Conservation (phyloP, 192 early-diverging fungal genomes). For the Dissophora globulifera region DNA sequence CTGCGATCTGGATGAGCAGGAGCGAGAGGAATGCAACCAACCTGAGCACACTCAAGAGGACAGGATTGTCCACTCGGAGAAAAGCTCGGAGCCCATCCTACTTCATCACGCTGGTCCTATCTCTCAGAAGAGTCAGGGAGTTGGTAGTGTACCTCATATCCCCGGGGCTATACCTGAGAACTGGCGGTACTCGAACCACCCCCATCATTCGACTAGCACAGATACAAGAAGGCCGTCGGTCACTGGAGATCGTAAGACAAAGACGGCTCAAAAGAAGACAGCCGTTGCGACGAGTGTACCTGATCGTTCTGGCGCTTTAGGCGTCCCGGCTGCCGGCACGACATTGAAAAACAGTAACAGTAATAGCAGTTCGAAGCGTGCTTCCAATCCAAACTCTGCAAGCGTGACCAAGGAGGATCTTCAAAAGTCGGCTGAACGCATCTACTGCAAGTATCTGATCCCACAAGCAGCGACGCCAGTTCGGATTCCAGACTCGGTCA, state of each 20-base stretch:
- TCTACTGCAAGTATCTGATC: constrained; percentile 64
- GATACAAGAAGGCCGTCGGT: too few relatives aligned
- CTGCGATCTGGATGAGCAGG: neutral
- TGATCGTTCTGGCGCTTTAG: neutral
- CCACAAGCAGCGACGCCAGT: constrained; percentile 63
- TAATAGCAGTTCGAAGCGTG: too few relatives aligned
- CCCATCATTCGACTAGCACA: neutral
- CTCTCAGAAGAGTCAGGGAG: neutral
- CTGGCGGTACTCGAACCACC: neutral
- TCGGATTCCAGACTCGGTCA: constrained; percentile 52
- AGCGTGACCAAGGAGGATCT: constrained; percentile 60
- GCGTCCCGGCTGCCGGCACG: neutral
- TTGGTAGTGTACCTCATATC: neutral
- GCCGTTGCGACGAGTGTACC: neutral
- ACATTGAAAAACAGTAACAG: neutral
- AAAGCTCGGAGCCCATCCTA: neutral
- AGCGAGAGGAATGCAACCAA: too few relatives aligned
- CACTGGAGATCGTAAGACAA: too few relatives aligned
- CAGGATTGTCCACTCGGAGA: too few relatives aligned
- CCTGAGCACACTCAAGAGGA: too few relatives aligned
- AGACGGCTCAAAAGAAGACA: neutral
- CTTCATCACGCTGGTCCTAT: neutral
- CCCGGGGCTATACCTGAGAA: constrained; percentile 5
- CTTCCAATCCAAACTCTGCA: neutral
- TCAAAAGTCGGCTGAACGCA: constrained; percentile 62